Base-by-base conservation (phyloP, 352 stramenopile species). In the Blastocystis sp. region DNA sequence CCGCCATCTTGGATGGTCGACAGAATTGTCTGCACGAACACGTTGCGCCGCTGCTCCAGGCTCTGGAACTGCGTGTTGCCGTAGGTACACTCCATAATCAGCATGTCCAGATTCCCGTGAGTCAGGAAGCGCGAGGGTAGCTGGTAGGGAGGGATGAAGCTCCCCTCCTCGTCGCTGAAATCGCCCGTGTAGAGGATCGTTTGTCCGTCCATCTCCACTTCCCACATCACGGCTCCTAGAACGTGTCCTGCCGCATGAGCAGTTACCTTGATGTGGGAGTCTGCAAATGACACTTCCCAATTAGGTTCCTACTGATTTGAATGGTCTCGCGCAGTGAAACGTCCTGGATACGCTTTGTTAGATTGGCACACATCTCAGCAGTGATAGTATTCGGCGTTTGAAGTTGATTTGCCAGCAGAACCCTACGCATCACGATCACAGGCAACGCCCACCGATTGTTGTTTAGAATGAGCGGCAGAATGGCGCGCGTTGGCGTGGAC, bases 71-170 rank as follows among this genome's bases (percentile, higher is more conserved):
- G 21, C 0, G 71, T 81, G 48, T 81, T 81, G 28, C 71, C 71
- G 41, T 81, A 81, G 4, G 71, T 81, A 38, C 71, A 81, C 48
- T 81, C 71, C 71, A 81, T 81, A 38, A 81, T 81, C 2, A 81
- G 38, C 71, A 81, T 81, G 38, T 81, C 71, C 2, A 81, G 48
- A 38, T 41, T n/a, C 28, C 53, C 53, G 2, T 45, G 71, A 52
- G 28, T 34, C 1, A 81, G 38, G 14, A 65, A 64, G 2, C 23
- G 17, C 3, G 53, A 21, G 3, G 71, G 71, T 3, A 81, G 71
- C 21, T 81, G 71, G 43, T 81, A 81, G 48, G 71, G n/a, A 41
- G 71, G 71, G 34, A 81, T 62, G n/a, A 81, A 81, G 10, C 53
- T 21, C 5, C 23, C 53, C 2, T 38, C 43, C 38, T 81, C 71